phyloP scores from a whole-genome alignment of 2,329 filamentous ascomycete genomes.

The Fusarium marasasianum region DNA sequence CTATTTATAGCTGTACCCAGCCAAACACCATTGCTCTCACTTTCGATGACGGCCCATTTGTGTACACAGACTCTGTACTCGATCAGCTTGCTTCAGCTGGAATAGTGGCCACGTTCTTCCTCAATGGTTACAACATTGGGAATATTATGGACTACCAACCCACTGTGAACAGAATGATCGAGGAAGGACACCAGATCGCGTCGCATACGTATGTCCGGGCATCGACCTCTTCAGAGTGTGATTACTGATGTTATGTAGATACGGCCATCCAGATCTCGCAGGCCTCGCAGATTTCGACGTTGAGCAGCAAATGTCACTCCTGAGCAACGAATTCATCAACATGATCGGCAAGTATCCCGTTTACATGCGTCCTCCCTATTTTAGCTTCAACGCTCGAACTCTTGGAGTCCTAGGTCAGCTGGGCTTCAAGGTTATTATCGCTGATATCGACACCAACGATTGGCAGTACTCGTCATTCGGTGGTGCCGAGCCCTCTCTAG shows the following conservation, averaged over 20 bases:
- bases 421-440: slow-evolving; percentile 22
- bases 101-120: slow-evolving; percentile 7
- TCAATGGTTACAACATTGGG: slow-evolving; percentile 7
- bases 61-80: slow-evolving; percentile 14
- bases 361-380: slow-evolving; percentile 23
- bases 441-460: slow-evolving; percentile 26
- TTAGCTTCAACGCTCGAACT: slow-evolving; percentile 13
- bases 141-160: slow-evolving; percentile 13
- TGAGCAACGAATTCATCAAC: not conserved
- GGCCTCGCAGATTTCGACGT: not conserved
- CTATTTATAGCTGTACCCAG: slow-evolving; percentile 15
- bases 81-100: slow-evolving; percentile 18
- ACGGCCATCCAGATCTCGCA: slow-evolving; percentile 10
- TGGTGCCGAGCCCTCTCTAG: slow-evolving; percentile 1
- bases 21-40: slow-evolving; percentile 13
- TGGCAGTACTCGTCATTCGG: slow-evolving; percentile 10
- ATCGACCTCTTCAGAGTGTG: fast-evolving
- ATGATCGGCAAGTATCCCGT: slow-evolving; percentile 21
- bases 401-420: not conserved
- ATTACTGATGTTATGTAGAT: not conserved
- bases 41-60: slow-evolving; percentile 14
- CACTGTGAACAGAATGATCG: slow-evolving; percentile 8
- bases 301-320: slow-evolving; percentile 15
- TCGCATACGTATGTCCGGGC: not conserved
- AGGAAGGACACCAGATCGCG: slow-evolving; percentile 11